Evolutionary conservation across 768 basidiomycete species (phyloP).

Genomic region (Mycena belliarum): DNA sequence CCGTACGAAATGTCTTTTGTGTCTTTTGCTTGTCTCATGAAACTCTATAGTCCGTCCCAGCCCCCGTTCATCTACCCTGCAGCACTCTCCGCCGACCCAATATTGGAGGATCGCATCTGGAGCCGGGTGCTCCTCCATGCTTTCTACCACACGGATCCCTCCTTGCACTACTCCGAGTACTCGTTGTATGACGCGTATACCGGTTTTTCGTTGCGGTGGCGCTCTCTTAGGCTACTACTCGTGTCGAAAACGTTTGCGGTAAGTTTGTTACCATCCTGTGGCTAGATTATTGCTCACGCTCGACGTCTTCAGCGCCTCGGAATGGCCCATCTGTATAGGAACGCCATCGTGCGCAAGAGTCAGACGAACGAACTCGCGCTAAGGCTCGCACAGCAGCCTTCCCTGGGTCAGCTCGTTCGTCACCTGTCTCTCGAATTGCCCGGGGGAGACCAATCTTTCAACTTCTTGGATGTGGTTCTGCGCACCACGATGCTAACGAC

Average conservation of each 20-base stretch:
- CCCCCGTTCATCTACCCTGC: neutral
- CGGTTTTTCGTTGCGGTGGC: no score
- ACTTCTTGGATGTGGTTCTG: neutral
- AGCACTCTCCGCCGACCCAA: neutral
- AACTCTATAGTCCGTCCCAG: neutral
- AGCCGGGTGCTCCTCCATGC: neutral
- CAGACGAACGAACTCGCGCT: neutral
- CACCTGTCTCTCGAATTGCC: neutral
- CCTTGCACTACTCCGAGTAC: no score
- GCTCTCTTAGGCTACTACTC: neutral
- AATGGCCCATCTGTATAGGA: neutral
- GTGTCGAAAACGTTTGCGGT: neutral
- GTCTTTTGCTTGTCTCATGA: neutral
- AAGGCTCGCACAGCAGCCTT: neutral
- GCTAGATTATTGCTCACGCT: no score
- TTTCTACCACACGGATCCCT: neutral
- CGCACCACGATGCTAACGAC: neutral
- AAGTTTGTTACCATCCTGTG: neutral
- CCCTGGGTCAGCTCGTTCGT: neutral
- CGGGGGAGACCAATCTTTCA: neutral
- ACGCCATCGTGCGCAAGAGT: neutral
- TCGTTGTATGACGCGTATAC: neutral
- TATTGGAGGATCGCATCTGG: neutral
- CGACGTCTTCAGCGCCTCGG: neutral
- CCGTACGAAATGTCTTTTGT: neutral